Percentiles rank a stretch among this genome's conserved stretches.
Evolutionary conservation across 1,139 yeast genomes (phyloP).

Genomic region (Ashbya aceris): DNA sequence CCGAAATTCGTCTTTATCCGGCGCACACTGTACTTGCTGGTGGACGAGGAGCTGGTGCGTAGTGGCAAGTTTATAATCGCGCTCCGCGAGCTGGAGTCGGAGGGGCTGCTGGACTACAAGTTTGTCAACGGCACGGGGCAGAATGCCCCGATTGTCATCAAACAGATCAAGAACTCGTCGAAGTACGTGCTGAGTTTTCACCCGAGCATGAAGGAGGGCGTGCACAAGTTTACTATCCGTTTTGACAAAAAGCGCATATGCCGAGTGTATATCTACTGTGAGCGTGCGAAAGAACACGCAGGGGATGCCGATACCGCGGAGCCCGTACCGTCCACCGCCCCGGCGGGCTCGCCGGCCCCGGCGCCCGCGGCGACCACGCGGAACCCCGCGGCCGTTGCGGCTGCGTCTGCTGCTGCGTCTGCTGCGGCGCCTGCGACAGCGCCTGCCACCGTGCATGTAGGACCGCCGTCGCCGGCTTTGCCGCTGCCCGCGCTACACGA

Average conservation of each 20-base stretch:
- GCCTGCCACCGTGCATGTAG: slow-evolving; percentile 39
- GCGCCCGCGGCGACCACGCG: slow-evolving; percentile 7
- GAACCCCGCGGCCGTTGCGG: slow-evolving; percentile 17
- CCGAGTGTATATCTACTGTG: background rate
- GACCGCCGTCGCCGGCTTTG: background rate
- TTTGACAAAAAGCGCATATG: background rate
- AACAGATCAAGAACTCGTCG: slow-evolving; percentile 1
- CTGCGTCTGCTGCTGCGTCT: slow-evolving; percentile 38
- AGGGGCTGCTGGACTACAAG: slow-evolving; percentile 1
- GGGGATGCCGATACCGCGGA: background rate
- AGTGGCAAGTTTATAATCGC: slow-evolving; percentile 1
- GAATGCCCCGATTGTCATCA: background rate
- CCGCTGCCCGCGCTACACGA: background rate
- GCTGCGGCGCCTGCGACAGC: slow-evolving; percentile 55
- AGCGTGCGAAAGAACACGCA: background rate
- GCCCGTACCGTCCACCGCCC: slow-evolving; percentile 32
- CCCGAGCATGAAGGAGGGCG: slow-evolving; percentile 2
- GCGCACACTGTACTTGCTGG: background rate
- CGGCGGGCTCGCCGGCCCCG: slow-evolving; percentile 31
- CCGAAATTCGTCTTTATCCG: slow-evolving; percentile 1
- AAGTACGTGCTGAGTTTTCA: background rate
- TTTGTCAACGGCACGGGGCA: background rate
- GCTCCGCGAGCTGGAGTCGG: background rate
- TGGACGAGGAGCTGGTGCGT: background rate
- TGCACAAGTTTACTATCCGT: background rate